These are phyloP conservation scores for Cryptococcus neoformans DNA, from an alignment of 1,284 basidiomycete species.

Conservation along the genomic window DNA sequence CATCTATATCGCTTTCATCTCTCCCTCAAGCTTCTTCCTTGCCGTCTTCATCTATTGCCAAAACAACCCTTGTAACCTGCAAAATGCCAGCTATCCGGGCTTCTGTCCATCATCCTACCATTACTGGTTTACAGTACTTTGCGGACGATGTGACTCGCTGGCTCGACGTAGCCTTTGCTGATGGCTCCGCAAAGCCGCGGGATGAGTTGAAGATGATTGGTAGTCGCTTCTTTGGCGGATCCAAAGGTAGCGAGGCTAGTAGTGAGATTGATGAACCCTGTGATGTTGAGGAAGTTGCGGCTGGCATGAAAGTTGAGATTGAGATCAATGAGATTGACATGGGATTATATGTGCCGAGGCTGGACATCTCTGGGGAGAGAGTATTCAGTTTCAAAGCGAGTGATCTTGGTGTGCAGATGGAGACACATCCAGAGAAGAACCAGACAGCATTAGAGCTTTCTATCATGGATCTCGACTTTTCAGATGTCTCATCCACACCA, in stretches of 20 bases:
- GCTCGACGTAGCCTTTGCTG: constrained; percentile 51
- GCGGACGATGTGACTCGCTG: constrained; percentile 77
- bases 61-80: constrained; percentile 32
- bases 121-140: constrained; percentile 79
- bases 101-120: constrained; percentile 54
- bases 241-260: constrained; percentile 48
- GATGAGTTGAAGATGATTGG: constrained; percentile 72
- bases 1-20: constrained; percentile 49
- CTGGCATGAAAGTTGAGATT: constrained; percentile 30
- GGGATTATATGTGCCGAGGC: constrained; percentile 29
- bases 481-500: constrained; percentile 18
- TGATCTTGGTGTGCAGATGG: constrained; percentile 63
- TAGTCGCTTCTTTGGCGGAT: constrained; percentile 67
- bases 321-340: constrained; percentile 33
- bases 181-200: constrained; percentile 49
- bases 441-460: constrained; percentile 65
- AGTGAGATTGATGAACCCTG: constrained; percentile 43
- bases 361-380: constrained; percentile 13
- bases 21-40: not conserved
- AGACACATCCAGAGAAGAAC: constrained; percentile 60
- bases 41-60: constrained; percentile 11
- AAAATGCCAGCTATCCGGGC: constrained; percentile 65
- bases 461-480: constrained; percentile 61
- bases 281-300: constrained; percentile 30
- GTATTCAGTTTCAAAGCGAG: constrained; percentile 51